phyloP scores from a whole-genome alignment of 1,139 yeast genomes.

The Kluyveromyces marxianus region DNA sequence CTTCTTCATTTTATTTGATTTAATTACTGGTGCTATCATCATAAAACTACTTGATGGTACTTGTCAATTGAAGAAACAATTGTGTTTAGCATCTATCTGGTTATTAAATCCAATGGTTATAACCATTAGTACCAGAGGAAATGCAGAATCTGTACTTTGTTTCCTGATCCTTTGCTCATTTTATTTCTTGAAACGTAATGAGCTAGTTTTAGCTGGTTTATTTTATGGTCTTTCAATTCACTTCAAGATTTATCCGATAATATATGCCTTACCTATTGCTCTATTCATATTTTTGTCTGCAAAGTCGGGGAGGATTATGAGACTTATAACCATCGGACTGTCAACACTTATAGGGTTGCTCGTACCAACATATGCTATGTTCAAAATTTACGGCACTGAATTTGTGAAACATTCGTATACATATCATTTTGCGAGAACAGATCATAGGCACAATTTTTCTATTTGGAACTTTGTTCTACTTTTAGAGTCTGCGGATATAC shows the following conservation, averaged over 20 bases:
- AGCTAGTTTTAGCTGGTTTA: slow-evolving; percentile 48
- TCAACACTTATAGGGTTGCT: slow-evolving; percentile 36
- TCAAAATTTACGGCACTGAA: slow-evolving; percentile 58
- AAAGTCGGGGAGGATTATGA: slow-evolving; percentile 31
- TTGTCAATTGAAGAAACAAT: slow-evolving; percentile 5
- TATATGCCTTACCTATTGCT: slow-evolving; percentile 55
- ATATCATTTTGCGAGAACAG: slow-evolving; percentile 76
- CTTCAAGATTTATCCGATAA: slow-evolving; percentile 85
- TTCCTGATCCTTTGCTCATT: slow-evolving; percentile 63
- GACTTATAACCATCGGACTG: slow-evolving; percentile 18
- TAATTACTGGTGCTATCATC: slow-evolving; percentile 70
- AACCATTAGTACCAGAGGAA: slow-evolving; percentile 88
- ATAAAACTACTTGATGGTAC: slow-evolving; percentile 34
- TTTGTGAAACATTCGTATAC: slow-evolving; percentile 73
- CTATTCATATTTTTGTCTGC: slow-evolving; percentile 16
- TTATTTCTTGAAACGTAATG: slow-evolving; percentile 35
- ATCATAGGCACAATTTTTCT: slow-evolving; percentile 92
- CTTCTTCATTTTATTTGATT: slow-evolving; percentile 68
- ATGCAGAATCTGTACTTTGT: slow-evolving; percentile 83
- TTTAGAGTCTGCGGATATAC: slow-evolving; percentile 42
- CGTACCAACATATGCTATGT: slow-evolving; percentile 51
- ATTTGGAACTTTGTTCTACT: slow-evolving; percentile 75
- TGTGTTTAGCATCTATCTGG: slow-evolving; percentile 54
- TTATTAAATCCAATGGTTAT: slow-evolving; percentile 90
- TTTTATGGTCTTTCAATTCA: slow-evolving; percentile 75